Base-by-base conservation (phyloP, 164 flowering plant species). In the Vitis rupestris region DNA sequence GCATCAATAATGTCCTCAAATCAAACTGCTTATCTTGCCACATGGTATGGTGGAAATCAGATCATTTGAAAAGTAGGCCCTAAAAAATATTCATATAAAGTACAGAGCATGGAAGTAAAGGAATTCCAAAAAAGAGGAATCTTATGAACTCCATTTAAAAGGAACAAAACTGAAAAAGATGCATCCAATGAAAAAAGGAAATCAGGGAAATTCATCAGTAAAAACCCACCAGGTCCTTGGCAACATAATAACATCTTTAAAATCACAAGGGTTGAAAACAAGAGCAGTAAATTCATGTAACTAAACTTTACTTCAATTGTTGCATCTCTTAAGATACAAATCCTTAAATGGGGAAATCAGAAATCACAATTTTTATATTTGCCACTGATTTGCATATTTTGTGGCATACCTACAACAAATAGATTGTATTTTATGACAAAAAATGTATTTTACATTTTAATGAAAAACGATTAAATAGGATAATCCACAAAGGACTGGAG, bases 1-100 rank as follows among this genome's bases (percentile, higher is more conserved):
- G 82, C 82, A 84, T 86, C 85, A 86, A 86, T 82, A 83, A 51
- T 82, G 63, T 79, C 81, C 81, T 68, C 72, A 75, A 70, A 73
- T 17, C 31, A 70, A 77, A 72, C 57, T 55, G 14, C 70, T 49
- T 37, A 68, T 67, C 74, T 68, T 69, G 72, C 87, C 83, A 80
- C 80, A 67, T 66, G 65, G 63, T 64, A 81, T 52, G 73, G 73
- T 55, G 63, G 64, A 64, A 65, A 75, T 59, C 67, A 66, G 61
- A 72, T 10, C 61, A 73, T 13, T 37, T 2, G 7, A 37, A 23
- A 50, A 50, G 53, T 68, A 48, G 53, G 3, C 56, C 67, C 15
- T 8, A 2, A 52, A 30, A 52, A 4, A 67, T 30, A 5, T 37
- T 37, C 44, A 37, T 37, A 37, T 37, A 52, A 57, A 54, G 2